Percentiles rank a stretch among this genome's conserved stretches.
phyloP scores from a whole-genome alignment of 805 yeast species.

The Candida xyloterini region DNA sequence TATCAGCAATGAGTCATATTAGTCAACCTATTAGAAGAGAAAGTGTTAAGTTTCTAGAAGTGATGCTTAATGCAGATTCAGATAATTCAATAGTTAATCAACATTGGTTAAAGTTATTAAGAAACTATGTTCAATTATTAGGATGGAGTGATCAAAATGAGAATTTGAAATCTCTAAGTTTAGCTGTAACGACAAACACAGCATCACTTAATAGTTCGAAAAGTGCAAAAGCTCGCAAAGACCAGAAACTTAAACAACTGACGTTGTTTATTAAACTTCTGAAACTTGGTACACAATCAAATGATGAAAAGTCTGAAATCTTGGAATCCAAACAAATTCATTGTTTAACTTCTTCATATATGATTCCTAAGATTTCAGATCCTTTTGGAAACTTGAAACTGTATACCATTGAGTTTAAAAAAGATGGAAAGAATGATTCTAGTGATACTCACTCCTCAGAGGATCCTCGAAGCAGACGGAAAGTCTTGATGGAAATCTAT shows the following conservation, averaged over 20 bases:
- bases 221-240: constrained; percentile 33
- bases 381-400: constrained; percentile 65
- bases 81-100: constrained; percentile 52
- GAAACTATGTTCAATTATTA: constrained; percentile 63
- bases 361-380: constrained; percentile 54
- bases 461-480: constrained; percentile 54
- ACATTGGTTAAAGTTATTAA: constrained; percentile 67
- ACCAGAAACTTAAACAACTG: constrained; percentile 38
- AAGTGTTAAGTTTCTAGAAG: constrained; percentile 63
- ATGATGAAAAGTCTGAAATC: background rate
- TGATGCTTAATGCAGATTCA: constrained; percentile 54
- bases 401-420: constrained; percentile 29
- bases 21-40: constrained; percentile 71
- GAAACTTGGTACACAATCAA: constrained; percentile 17
- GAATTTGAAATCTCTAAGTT: constrained; percentile 22
- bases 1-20: constrained; percentile 93
- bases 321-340: constrained; percentile 38
- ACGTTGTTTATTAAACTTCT: constrained; percentile 33
- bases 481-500: constrained; percentile 53
- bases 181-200: constrained; percentile 25
- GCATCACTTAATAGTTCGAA: constrained; percentile 19
- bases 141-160: constrained; percentile 54
- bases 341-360: constrained; percentile 44
- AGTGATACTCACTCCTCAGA: constrained; percentile 54
- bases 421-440: background rate